Base-by-base conservation (phyloP, 202 grass and related monocot species). In the Hordeum pubiflorum region DNA sequence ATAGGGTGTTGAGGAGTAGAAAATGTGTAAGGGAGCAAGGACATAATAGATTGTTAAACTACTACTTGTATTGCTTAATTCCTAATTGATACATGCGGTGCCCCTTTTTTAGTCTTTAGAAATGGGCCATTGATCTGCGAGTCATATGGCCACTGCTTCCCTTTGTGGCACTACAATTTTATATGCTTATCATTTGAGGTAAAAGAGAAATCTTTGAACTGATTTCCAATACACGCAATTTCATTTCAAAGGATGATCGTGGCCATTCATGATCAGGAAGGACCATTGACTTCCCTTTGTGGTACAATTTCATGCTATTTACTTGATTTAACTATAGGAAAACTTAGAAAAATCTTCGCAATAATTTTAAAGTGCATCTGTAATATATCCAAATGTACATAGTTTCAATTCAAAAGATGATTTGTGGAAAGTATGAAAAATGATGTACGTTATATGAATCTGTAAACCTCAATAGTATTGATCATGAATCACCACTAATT, bases 371-470 rank as follows among this genome's bases (percentile, higher is more conserved):
- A 67, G 7, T 73, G 11, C 21, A 75, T 76, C 17, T 74, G 38
- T 75, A 59, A 69, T 10, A 23, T 82, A 84, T 67, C 21, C 6
- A 37, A 13, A 10, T 74, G 26, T 17, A 55, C 67, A 62, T 27
- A 44, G 41, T 64, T 62, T 38, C 40, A 7, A 17, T 72, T 74
- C 20, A 56, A 18, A 70, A 14, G 14, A 54, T 69, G 33, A 69
- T 73, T 15, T 52, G 61, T 79, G 69, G 4, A 86, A 55, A 71
- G 34, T 67, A 80, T 37, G 62, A 65, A 76, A 83, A 63, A 75
- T 20, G 44, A 26, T 63, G 21, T 56, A 56, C 4, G 60, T 56
- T 13, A 29, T 76, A 60, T 62, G 77, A 41, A 43, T 40, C 68
- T 75, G 17, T 56, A 69, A 63, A 69, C 23, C 26, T 32, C 33